Conservation (phyloP, 768 basidiomycete genomes). For the Russula griseocarnosa region DNA sequence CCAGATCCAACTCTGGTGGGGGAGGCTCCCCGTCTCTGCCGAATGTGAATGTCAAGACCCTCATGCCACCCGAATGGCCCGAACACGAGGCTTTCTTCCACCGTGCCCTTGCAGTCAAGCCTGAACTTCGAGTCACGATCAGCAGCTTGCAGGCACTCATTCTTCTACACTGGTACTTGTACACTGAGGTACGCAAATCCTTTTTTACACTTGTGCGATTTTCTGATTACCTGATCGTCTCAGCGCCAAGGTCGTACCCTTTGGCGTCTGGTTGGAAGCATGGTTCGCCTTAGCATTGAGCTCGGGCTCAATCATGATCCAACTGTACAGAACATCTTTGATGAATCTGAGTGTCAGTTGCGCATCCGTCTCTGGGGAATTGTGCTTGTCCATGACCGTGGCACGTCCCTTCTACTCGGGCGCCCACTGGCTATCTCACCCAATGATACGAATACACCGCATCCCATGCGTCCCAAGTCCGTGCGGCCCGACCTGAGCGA, state of each 20-base stretch:
- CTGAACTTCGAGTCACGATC: constrained; percentile 77
- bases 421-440: constrained; percentile 80
- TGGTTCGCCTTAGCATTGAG: constrained; percentile 78
- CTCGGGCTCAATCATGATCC: constrained; percentile 86
- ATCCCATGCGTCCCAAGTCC: constrained; percentile 50
- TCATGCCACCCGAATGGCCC: constrained; percentile 70
- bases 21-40: constrained; percentile 33
- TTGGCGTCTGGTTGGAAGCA: constrained; percentile 83
- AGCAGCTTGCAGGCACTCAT: constrained; percentile 81
- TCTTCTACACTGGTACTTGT: constrained; percentile 83
- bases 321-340: constrained; percentile 60
- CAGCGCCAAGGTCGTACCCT: constrained; percentile 86
- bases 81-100: constrained; percentile 83
- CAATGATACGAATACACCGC: constrained; percentile 78
- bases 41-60: constrained; percentile 47
- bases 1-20: constrained; percentile 36
- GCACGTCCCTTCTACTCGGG: constrained; percentile 82
- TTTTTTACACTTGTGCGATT: constrained; percentile 7
- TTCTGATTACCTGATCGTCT: constrained; percentile 22
- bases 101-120: constrained; percentile 70
- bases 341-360: constrained; percentile 69
- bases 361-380: constrained; percentile 83
- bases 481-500: constrained; percentile 58
- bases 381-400: constrained; percentile 81
- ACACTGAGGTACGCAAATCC: constrained; percentile 62